Conservation (phyloP, 2,329 filamentous ascomycete species). For the Elsinoe ampelina region DNA sequence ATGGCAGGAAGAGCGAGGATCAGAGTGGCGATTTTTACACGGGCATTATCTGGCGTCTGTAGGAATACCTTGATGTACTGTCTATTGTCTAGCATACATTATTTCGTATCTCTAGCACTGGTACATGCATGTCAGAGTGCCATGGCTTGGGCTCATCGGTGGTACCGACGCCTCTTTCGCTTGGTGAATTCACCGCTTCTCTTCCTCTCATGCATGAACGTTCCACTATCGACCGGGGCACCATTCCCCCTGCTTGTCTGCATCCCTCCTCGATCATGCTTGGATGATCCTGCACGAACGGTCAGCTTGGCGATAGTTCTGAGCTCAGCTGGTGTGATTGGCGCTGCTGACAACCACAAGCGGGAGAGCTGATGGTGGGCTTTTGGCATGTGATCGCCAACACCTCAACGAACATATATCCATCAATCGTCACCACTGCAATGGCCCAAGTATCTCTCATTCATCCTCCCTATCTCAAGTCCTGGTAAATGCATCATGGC, state of each 20-base stretch:
- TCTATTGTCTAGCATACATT: too few relatives aligned
- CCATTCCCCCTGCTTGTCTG: neutral
- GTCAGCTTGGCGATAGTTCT: neutral
- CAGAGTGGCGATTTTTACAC: neutral
- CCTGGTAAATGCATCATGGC: too few relatives aligned
- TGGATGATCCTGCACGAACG: neutral
- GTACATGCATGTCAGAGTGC: neutral
- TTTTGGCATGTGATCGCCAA: slow-evolving; percentile 7
- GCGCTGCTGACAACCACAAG: neutral
- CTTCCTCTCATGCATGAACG: neutral
- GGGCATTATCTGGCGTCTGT: neutral
- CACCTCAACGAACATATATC: neutral
- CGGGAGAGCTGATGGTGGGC: neutral
- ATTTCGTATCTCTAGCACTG: neutral
- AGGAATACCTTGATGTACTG: too few relatives aligned
- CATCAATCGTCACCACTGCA: neutral
- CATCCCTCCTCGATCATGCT: neutral
- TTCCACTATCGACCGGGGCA: neutral
- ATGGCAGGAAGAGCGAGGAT: neutral
- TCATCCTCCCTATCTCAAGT: too few relatives aligned
- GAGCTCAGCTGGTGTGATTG: neutral
- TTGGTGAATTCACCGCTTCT: neutral
- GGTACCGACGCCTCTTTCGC: neutral
- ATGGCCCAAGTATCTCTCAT: too few relatives aligned
- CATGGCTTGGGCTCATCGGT: neutral